Base-by-base conservation (phyloP, 2,329 filamentous ascomycete genomes). In the Talaromyces piceae region DNA sequence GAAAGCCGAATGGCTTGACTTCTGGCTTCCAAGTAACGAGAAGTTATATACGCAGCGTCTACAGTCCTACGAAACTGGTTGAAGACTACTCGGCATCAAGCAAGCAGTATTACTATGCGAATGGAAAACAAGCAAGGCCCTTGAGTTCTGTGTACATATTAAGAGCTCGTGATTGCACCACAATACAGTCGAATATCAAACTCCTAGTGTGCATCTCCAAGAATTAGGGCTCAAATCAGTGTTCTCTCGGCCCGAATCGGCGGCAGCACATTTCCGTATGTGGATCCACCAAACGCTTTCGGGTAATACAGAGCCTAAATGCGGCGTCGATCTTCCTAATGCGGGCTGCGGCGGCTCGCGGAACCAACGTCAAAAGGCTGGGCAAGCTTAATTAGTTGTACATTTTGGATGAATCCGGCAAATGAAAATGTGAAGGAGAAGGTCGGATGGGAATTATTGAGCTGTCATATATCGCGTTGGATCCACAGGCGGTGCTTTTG, bases 321-420 rank as follows among this genome's bases (percentile, higher is more conserved):
- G 41, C 25, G 25, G 18, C 41, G 20, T 43, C 25, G 6, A 43
- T 25, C 41, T 8, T 43, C 25, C 20, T 43, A 22, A 22, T 43
- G 41, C 12, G 41, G 41, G 13, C 23, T 23, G 11, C 33, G 5
- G 33, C 33, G n/a, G 33, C 30, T 41, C 5, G 33, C 37, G 37
- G 37, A 41, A 22, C 41, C 41, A 22, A 43, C 41, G 7, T 43
- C 41, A 30, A 43, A 43, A 43, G 41, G 41, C 41, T 43, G 23
- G 41, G 20, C 41, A 43, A 43, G 41, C 41, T 43, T 43, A 25
- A n/a, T n/a, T n/a, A n/a, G 20, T 25, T 22, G 41, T 25, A 43
- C 41, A 43, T 12, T 43, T n/a, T n/a, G 25, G n/a, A 43, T 43
- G 41, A 18, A 43, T 43, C 12, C 41, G 41, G 41, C 20, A 43